Conservation (phyloP, 139 green algal genomes). For the Coccomyxa sp. region DNA sequence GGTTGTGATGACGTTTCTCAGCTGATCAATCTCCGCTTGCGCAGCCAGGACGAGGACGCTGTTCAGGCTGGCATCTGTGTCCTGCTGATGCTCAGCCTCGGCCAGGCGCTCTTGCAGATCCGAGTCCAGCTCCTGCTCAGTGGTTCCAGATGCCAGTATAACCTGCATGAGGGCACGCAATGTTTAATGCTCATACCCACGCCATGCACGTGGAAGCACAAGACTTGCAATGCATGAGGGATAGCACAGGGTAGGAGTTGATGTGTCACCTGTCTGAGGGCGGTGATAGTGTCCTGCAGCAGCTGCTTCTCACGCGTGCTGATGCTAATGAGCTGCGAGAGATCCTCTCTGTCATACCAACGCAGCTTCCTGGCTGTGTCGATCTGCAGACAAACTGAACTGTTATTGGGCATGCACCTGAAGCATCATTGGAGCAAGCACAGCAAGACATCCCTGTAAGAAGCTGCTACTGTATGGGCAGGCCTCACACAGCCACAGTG, state of each 20-base stretch:
- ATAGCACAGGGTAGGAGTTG: too few relatives aligned
- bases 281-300: constrained; percentile 41
- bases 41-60: not conserved
- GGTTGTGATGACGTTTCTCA: too few relatives aligned
- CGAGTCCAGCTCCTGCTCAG: constrained; percentile 10
- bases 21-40: constrained; percentile 3
- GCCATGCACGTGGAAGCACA: too few relatives aligned
- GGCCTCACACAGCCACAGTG: too few relatives aligned
- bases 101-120: constrained; percentile 11
- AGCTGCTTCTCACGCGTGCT: constrained; percentile 47
- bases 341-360: constrained; percentile 59
- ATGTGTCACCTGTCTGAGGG: constrained; percentile 26
- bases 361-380: constrained; percentile 54
- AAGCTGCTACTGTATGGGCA: too few relatives aligned
- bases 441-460: not conserved
- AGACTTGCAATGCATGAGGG: too few relatives aligned
- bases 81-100: not conserved
- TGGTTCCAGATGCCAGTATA: not conserved
- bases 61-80: not conserved
- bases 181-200: too few relatives aligned
- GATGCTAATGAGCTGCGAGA: constrained; percentile 27
- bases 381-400: constrained; percentile 29
- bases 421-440: not conserved
- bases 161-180: constrained; percentile 14
- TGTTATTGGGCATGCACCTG: not conserved